phyloP scores from a whole-genome alignment of 2,329 filamentous ascomycete species.

The Cadophora malorum region DNA sequence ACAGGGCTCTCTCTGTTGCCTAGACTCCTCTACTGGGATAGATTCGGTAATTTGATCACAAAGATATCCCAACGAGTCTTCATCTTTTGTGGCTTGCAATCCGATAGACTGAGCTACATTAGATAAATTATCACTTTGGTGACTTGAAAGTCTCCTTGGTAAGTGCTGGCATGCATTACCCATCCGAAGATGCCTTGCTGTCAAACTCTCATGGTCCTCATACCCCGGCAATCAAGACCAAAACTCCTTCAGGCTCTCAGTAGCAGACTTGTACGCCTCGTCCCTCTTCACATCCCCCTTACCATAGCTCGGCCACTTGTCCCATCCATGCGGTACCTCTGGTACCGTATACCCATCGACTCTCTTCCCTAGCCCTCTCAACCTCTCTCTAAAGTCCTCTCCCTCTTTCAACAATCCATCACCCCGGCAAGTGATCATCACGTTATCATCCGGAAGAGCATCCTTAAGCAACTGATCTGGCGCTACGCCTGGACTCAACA shows the following conservation, averaged over 20 bases:
- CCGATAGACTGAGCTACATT: no score
- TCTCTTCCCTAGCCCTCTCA: constrained; percentile 35
- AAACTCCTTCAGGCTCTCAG: constrained; percentile 29
- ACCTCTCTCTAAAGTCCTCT: constrained; percentile 35
- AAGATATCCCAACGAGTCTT: no score
- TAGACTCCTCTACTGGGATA: no score
- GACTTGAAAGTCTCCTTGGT: no score
- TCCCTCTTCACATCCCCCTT: constrained; percentile 31
- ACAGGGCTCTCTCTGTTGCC: no score
- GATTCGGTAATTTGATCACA: no score
- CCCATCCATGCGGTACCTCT: constrained; percentile 38
- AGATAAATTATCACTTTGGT: no score
- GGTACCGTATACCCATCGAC: constrained; percentile 35
- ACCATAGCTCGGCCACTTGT: constrained; percentile 26
- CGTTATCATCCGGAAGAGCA: constrained; percentile 32
- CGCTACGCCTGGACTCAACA: constrained; percentile 34
- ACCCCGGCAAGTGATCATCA: constrained; percentile 37
- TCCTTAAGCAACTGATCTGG: constrained; percentile 31
- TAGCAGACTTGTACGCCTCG: constrained; percentile 33
- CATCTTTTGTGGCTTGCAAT: no score
- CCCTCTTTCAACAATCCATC: constrained; percentile 37
- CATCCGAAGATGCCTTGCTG: no score
- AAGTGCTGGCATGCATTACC: no score
- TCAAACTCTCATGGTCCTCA: not conserved
- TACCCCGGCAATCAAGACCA: constrained; percentile 16